Conservation (phyloP, 805 yeast genomes). For the Saccharomycopsis lassenensis region DNA sequence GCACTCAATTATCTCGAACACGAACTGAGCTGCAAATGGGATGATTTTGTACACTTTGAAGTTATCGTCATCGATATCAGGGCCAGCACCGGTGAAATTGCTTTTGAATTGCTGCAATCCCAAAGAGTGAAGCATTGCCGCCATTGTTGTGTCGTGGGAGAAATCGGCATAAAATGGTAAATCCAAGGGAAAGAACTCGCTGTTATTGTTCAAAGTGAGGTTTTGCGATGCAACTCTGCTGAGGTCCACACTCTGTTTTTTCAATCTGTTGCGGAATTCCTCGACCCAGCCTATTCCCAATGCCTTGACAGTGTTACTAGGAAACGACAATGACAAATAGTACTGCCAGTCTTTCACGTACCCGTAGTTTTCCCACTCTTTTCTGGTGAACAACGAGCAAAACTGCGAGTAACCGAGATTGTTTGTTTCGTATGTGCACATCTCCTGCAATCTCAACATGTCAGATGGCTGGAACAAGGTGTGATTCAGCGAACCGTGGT, state of each 20-base stretch:
- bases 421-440: slow-evolving; percentile 70
- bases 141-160: slow-evolving; percentile 58
- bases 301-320: slow-evolving; percentile 44
- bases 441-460: slow-evolving; percentile 40
- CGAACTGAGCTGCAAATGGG: slow-evolving; percentile 17
- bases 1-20: slow-evolving; percentile 19
- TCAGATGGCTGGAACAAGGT: slow-evolving; percentile 26
- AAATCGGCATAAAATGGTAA: slow-evolving; percentile 55
- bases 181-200: slow-evolving; percentile 28
- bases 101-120: slow-evolving; percentile 30
- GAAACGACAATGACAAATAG: slow-evolving; percentile 50
- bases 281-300: slow-evolving; percentile 49
- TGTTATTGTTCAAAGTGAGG: slow-evolving; percentile 25
- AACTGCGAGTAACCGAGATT: slow-evolving; percentile 58
- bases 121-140: slow-evolving; percentile 50
- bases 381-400: slow-evolving; percentile 56
- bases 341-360: slow-evolving; percentile 48
- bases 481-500: neutral
- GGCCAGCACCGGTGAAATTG: slow-evolving; percentile 10
- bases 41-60: slow-evolving; percentile 7
- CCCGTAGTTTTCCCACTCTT: slow-evolving; percentile 51
- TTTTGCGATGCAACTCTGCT: slow-evolving; percentile 39
- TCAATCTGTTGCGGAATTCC: slow-evolving; percentile 29
- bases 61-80: neutral
- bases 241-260: slow-evolving; percentile 37